These are phyloP conservation scores for Tolypocladium tropicale DNA, from an alignment of 2,329 filamentous ascomycete genomes.

Conservation along the genomic window DNA sequence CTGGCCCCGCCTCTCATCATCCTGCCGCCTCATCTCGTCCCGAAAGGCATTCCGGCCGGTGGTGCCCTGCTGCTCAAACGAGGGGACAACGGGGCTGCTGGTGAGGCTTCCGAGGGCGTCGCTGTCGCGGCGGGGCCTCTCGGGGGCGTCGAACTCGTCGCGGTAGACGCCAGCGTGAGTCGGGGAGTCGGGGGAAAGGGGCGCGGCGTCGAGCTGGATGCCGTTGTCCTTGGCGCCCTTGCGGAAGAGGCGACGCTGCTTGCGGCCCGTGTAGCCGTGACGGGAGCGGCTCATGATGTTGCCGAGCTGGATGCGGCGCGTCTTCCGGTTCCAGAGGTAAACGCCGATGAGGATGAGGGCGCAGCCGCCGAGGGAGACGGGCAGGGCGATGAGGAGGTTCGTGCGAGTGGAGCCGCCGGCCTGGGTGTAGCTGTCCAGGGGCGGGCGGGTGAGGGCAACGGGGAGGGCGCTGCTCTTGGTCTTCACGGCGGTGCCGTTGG, in stretches of 20 bases:
- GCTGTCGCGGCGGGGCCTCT: constrained; percentile 26
- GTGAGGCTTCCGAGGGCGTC: constrained; percentile 39
- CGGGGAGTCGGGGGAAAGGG: constrained; percentile 2
- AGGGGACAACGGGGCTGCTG: constrained; percentile 32
- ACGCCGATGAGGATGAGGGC: constrained; percentile 40
- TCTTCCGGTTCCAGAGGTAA: constrained; percentile 44
- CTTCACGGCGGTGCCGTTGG: constrained; percentile 21
- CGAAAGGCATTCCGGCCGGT: constrained; percentile 34
- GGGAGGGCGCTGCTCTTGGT: constrained; percentile 32
- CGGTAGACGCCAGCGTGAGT: constrained; percentile 12
- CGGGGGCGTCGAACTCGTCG: constrained; percentile 6
- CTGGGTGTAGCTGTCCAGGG: constrained; percentile 26
- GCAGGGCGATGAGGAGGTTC: constrained; percentile 43
- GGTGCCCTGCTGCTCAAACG: constrained; percentile 26
- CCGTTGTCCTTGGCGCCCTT: constrained; percentile 21
- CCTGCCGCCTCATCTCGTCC: constrained; percentile 39
- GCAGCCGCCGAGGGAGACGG: constrained; percentile 37
- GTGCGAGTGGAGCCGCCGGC: constrained; percentile 21
- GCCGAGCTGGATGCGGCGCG: constrained; percentile 38
- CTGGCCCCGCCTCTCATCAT: constrained; percentile 22
- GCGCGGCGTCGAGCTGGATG: constrained; percentile 33
- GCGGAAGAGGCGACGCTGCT: constrained; percentile 24
- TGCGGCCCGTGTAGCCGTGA: constrained; percentile 33
- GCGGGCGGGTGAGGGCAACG: constrained; percentile 19
- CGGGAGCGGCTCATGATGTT: constrained; percentile 39